Evolutionary conservation across 805 yeast species (phyloP).

Genomic region (Cyberlindnera maritima): DNA sequence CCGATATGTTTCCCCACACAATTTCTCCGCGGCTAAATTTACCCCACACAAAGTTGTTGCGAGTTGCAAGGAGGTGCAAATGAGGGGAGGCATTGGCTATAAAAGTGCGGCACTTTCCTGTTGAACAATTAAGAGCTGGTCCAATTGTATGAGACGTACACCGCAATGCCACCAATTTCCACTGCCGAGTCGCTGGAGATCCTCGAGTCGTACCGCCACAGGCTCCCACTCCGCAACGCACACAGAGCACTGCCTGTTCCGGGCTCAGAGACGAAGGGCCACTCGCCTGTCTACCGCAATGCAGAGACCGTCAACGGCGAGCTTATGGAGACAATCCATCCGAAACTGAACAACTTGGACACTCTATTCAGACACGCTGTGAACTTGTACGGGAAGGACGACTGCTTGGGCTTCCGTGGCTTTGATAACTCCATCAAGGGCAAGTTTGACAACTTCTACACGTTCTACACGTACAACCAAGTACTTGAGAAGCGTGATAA

Average conservation of each 20-base stretch:
- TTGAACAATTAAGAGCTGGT: too few species aligned
- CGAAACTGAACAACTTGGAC: constrained; percentile 8
- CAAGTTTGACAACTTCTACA: constrained; percentile 39
- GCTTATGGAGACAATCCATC: constrained; percentile 5
- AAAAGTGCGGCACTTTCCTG: too few species aligned
- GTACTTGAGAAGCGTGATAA: constrained; percentile 39
- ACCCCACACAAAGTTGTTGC: not conserved
- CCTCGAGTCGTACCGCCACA: constrained; percentile 9
- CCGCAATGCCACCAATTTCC: constrained; percentile 5
- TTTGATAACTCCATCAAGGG: constrained; percentile 28
- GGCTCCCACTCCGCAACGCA: constrained; percentile 4
- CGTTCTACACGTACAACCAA: constrained; percentile 38
- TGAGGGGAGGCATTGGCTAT: too few species aligned
- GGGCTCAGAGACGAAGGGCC: constrained; percentile 5
- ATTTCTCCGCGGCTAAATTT: not conserved
- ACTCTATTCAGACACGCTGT: constrained; percentile 20
- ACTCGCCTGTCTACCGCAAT: constrained; percentile 12
- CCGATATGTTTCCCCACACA: too few species aligned
- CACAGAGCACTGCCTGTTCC: constrained; percentile 6
- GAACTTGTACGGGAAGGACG: constrained; percentile 24
- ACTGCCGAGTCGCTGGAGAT: constrained; percentile 13
- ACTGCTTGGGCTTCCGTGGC: constrained; percentile 37
- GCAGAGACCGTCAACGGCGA: not conserved
- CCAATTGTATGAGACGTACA: too few species aligned
- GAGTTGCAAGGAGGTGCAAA: too few species aligned